Conservation (phyloP, 2,329 filamentous ascomycete genomes). For the Pseudogymnoascus sp. region DNA sequence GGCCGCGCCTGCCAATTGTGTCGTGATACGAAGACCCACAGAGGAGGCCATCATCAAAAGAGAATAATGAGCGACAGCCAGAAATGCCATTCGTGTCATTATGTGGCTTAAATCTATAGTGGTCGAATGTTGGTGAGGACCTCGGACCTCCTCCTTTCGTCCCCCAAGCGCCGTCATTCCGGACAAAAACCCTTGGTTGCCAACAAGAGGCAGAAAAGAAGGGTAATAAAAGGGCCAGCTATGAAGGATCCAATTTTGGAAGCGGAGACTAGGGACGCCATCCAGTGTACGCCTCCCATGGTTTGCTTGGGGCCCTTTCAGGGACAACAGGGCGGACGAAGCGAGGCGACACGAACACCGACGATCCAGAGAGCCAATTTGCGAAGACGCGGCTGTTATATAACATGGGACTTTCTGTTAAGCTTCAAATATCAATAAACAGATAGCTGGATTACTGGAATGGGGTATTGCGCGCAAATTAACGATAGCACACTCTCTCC, state of each 20-base stretch:
- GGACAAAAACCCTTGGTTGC: background rate
- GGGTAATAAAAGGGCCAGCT: conserved; percentile 6
- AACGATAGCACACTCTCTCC: background rate
- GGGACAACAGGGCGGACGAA: conserved; percentile 3
- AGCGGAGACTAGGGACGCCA: conserved; percentile 1
- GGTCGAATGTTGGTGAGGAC: background rate
- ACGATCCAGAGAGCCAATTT: background rate
- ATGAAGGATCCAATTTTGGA: conserved; percentile 4
- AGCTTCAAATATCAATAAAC: background rate
- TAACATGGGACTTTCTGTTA: background rate
- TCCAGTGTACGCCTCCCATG: background rate
- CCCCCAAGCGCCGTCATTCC: conserved; percentile 3
- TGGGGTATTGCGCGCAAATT: background rate
- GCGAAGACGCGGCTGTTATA: background rate
- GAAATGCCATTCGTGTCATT: conserved; percentile 3
- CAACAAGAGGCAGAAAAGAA: background rate
- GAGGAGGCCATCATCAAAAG: background rate
- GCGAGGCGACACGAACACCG: background rate
- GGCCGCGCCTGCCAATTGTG: conserved; percentile 3
- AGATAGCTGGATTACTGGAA: background rate
- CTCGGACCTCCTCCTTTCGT: background rate
- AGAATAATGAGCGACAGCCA: background rate
- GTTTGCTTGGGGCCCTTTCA: conserved; percentile 1
- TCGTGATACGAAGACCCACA: background rate
- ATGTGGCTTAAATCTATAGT: conserved; percentile 6